These are phyloP conservation scores for Isatis tinctoria DNA, from an alignment of 345 rosid species.

Conservation along the genomic window DNA sequence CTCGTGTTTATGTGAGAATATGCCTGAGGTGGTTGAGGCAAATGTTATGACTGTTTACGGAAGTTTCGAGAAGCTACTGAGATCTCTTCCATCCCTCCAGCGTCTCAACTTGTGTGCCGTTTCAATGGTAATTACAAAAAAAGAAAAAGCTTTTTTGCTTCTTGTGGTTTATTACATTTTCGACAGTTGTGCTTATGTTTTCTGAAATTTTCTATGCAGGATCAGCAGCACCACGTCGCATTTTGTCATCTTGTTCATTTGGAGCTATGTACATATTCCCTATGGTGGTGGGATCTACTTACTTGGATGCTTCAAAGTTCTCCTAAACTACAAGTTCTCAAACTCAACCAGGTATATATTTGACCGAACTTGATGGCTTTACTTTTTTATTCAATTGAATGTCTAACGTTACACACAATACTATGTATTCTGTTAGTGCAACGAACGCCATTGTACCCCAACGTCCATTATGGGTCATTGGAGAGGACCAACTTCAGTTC, in stretches of 20 bases:
- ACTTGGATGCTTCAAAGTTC: neutral
- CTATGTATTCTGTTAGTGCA: neutral
- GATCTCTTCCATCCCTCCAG: neutral
- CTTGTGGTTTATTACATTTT: neutral
- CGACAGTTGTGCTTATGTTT: neutral
- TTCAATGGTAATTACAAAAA: neutral
- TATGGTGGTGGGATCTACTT: neutral
- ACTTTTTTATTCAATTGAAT: neutral
- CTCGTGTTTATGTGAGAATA: neutral
- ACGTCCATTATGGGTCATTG: neutral
- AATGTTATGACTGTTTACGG: neutral
- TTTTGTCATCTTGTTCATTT: neutral
- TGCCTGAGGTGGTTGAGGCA: neutral
- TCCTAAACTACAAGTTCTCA: neutral
- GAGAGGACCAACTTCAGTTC: neutral
- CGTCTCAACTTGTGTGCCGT: neutral
- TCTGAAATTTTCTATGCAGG: neutral
- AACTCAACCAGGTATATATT: neutral
- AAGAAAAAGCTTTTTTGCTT: neutral
- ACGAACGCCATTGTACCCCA: fast-evolving
- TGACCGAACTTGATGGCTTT: too few relatives aligned
- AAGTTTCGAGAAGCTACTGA: neutral
- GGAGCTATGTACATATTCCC: neutral
- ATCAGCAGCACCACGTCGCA: neutral
- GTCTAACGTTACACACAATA: neutral